Base-by-base conservation (phyloP, 352 stramenopile species). In the Pilasporangium apinafurcum region DNA sequence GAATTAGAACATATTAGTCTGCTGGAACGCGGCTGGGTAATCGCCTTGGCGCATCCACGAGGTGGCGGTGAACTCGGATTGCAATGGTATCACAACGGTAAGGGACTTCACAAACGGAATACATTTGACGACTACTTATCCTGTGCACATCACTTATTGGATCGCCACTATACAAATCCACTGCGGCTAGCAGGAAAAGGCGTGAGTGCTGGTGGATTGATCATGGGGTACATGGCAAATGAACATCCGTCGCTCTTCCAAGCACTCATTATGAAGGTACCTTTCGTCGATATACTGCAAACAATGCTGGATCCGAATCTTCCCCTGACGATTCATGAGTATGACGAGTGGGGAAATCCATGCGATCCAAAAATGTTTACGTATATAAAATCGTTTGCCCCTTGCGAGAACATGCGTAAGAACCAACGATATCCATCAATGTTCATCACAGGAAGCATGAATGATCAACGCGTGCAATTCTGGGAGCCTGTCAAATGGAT, bases 311-410 rank as follows among this genome's bases (percentile, higher is more conserved):
- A 97, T 42, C 56, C 77, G 12, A 73, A 47, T 14, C 64, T 96
- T 12, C 83, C 86, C 3, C 66, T 97, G 2, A 97, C 89, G 9
- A 59, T 96, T 14, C 82, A 96, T 52, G 89, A 97, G 61, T 96
- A 95, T 44, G 84, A 96, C 37, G 89, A 97, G 56, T 97, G 86
- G 86, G 86, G 87, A 2, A 79, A 96, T 41, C 78, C 79, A 10
- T 30, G 8, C 3, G 64, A 82, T 17, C 47, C 53, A 1, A 48
- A 65, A 5, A 65, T 75, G 10, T 54, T 55, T 22, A 59, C 68
- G 16, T 93, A 91, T 59, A 92, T 95, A 29, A 47, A 65, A 21
- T 88, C 81, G n/a, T 95, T 93, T 45, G 76, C 78, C 7, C 83
- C 83, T 13, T 84, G 66, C 21, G 75, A 83, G 31, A 94, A 94